Percentiles rank a stretch among this genome's conserved stretches.
These are phyloP conservation scores for Nematocida ausubeli DNA, from an alignment of 371 early-diverging fungal genomes.

Conservation along the genomic window DNA sequence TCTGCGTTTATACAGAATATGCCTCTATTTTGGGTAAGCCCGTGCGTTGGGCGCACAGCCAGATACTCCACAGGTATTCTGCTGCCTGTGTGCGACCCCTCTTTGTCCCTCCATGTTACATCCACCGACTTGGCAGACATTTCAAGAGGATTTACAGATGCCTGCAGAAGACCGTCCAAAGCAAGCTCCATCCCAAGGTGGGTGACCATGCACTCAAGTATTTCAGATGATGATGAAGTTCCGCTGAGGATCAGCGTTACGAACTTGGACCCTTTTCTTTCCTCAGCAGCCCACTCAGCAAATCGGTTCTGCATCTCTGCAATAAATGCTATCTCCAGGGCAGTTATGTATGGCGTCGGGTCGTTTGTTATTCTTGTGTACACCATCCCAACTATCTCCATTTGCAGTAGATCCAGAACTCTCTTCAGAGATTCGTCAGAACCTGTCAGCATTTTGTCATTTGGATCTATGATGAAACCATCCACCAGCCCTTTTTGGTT, in stretches of 20 bases:
- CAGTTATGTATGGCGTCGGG: constrained; percentile 82
- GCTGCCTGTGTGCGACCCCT: constrained; percentile 32
- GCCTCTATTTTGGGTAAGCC: constrained; percentile 17
- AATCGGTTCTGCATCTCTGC: constrained; percentile 78
- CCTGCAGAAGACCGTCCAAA: constrained; percentile 81
- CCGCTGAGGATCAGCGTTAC: constrained; percentile 56
- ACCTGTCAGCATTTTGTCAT: constrained; percentile 63
- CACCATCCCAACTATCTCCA: constrained; percentile 75
- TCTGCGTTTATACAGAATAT: constrained; percentile 27
- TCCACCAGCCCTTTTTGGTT: constrained; percentile 78
- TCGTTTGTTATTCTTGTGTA: constrained; percentile 86
- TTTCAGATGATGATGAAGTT: constrained; percentile 76
- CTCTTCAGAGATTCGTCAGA: constrained; percentile 65
- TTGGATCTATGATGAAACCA: constrained; percentile 72
- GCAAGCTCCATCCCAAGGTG: constrained; percentile 81
- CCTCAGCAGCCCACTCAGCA: constrained; percentile 69
- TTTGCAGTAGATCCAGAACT: constrained; percentile 74
- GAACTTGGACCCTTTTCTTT: constrained; percentile 64
- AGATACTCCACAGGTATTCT: constrained; percentile 50
- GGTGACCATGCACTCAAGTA: constrained; percentile 82
- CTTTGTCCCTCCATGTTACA: constrained; percentile 45
- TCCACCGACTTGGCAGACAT: constrained; percentile 41
- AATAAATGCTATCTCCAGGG: constrained; percentile 81
- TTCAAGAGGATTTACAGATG: constrained; percentile 63
- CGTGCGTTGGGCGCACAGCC: constrained; percentile 54